Evolutionary conservation across 176 grass and related monocot genomes (phyloP), one percentile per base, ranked within the genome.

Genomic region (Bolboschoenus planiculmis): DNA sequence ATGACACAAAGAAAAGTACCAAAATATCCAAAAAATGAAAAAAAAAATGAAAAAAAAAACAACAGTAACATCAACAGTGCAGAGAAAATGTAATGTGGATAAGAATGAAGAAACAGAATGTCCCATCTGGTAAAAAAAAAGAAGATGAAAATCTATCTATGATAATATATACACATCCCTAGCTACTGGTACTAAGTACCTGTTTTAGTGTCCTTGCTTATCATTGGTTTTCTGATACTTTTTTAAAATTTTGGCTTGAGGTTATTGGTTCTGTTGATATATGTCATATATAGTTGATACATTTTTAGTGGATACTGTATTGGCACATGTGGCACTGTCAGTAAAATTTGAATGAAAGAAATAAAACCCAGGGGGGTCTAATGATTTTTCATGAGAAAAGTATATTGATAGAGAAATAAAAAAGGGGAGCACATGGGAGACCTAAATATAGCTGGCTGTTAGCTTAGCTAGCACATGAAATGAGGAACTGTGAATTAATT

Each of bases 251-350:
- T 18, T 64, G 18, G 62, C 24, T 34, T 67, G 63, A 67, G 63
- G 31, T 37, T 67, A 67, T 37, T 39, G 24, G 24, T 31, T 5
- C 50, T 10, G 44, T 14, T 48, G 46, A 48, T 48, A 48, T 5
- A 1, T 48, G 46, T 10, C 14, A 48, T 4, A 8, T 5, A 47
- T 47, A 47, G 31, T 48, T 76, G 5, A 53, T 77, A 34, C 72
- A 51, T 0, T 77, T 53, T 53, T 16, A 77, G 14, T 33, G 44
- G 72, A 77, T 50, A 53, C 46, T 77, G 72, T 77, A 53, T 48
- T 77, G 46, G 72, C 72, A 77, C 72, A 77, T 77, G 72, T 77
- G 72, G 11, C 46, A 53, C 0, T 53, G 72, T 77, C 72, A 77
- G 72, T 77, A 51, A 77, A 7, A 51, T 30, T 44, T 23, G 39